These are phyloP conservation scores for Cladosporium cucumerinum DNA, from an alignment of 2,329 filamentous ascomycete genomes.

Conservation along the genomic window DNA sequence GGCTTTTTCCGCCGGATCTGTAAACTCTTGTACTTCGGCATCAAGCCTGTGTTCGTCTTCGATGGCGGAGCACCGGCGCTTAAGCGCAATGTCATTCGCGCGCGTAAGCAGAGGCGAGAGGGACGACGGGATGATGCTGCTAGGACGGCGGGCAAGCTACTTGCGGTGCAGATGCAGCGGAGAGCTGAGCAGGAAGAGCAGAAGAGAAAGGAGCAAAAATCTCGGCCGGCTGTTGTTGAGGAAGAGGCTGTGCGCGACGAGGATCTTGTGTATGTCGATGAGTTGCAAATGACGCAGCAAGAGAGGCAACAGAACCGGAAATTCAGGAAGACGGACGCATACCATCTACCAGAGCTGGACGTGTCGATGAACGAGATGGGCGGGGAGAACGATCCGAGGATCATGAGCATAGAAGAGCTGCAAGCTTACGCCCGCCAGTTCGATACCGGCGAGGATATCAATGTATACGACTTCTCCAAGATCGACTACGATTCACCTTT, in stretches of 20 bases:
- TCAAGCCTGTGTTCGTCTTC: slow-evolving; percentile 95
- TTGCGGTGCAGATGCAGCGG: slow-evolving; percentile 92
- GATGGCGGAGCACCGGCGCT: slow-evolving; percentile 89
- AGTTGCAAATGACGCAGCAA: slow-evolving; percentile 73
- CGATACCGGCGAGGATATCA: slow-evolving; percentile 84
- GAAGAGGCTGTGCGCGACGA: slow-evolving; percentile 67
- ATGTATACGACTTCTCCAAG: slow-evolving; percentile 89
- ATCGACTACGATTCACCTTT: slow-evolving; percentile 97
- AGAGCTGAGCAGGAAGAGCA: slow-evolving; percentile 79
- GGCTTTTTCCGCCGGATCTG: slow-evolving; percentile 98
- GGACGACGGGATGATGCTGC: slow-evolving; percentile 90
- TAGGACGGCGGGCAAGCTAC: slow-evolving; percentile 81
- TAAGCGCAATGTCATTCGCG: slow-evolving; percentile 85
- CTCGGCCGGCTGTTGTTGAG: slow-evolving; percentile 38
- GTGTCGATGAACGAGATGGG: slow-evolving; percentile 80
- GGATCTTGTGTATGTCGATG: slow-evolving; percentile 84
- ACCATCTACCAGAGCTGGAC: slow-evolving; percentile 86
- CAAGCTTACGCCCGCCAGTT: slow-evolving; percentile 94
- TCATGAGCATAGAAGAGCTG: slow-evolving; percentile 93
- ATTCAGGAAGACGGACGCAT: slow-evolving; percentile 90
- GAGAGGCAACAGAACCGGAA: slow-evolving; percentile 71
- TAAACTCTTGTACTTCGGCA: slow-evolving; percentile 94
- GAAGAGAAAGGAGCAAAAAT: slow-evolving; percentile 52
- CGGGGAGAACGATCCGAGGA: slow-evolving; percentile 83
- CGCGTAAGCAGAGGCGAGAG: slow-evolving; percentile 74